A percentile compares a stretch with the other conserved stretches of the same genome.
phyloP scores from a whole-genome alignment of 2,329 filamentous ascomycete species.

The Emydomyces testavorans region DNA sequence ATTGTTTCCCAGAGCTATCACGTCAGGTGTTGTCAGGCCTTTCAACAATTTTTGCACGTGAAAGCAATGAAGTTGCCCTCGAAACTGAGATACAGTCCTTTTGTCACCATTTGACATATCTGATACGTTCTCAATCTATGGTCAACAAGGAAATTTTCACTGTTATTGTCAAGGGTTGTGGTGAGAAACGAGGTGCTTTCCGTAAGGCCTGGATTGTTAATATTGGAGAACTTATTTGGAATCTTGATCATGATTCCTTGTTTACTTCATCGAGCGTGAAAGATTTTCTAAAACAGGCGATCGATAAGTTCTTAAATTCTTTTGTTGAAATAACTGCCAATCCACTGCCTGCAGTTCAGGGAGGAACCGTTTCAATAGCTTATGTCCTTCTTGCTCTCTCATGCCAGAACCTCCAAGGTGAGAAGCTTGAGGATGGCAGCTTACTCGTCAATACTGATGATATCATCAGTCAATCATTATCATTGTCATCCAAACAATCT shows the following conservation, averaged over 20 bases:
- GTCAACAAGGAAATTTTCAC: constrained; percentile 58
- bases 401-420: constrained; percentile 42
- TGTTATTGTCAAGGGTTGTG: constrained; percentile 65
- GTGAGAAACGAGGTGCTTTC: constrained; percentile 69
- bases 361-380: constrained; percentile 65
- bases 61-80: constrained; percentile 77
- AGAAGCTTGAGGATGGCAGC: constrained; percentile 44
- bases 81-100: constrained; percentile 63
- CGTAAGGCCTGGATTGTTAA: constrained; percentile 71
- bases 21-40: constrained; percentile 56
- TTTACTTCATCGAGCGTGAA: constrained; percentile 36
- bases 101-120: constrained; percentile 50
- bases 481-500: constrained; percentile 67
- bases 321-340: constrained; percentile 72
- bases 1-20: constrained; percentile 50
- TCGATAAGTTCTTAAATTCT: constrained; percentile 46
- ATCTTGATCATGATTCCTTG: constrained; percentile 39
- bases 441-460: constrained; percentile 30
- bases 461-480: constrained; percentile 54
- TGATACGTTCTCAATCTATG: constrained; percentile 50
- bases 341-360: constrained; percentile 66
- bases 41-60: constrained; percentile 60
- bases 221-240: constrained; percentile 58
- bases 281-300: constrained; percentile 40
- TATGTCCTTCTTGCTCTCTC: constrained; percentile 60